Base-by-base conservation (phyloP, 306 rosid genomes). In the Adenanthera pavonina region DNA sequence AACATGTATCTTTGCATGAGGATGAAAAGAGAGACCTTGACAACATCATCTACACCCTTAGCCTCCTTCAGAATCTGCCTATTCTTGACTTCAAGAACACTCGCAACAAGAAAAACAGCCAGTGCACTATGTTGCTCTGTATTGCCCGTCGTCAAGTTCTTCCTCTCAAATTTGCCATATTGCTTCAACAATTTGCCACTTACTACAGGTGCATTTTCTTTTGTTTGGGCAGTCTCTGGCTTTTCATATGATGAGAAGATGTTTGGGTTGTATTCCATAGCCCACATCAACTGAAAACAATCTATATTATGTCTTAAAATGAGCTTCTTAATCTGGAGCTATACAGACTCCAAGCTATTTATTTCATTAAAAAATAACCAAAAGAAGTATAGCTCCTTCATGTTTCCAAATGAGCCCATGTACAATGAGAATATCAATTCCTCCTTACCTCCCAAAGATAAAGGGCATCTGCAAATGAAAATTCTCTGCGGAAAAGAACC, bases 221-320 rank as follows among this genome's bases (percentile, higher is more conserved):
- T 81, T 52, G 75, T 10, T 66, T 89, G 69, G 48, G 74, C 84
- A 67, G 75, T 38, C 8, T 74, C 89, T 3, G 92, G 78, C 33
- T 77, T 87, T 83, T 89, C 93, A 17, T 91, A 92, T 19, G 72
- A 86, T 77, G 86, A n/a, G 87, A 91, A 95, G 84, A 88, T 85
- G 87, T 87, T 91, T 83, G 99, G 99, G 84, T 91, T 89, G 99
- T 95, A 95, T 84, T 95, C 99, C 99, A 95, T 95, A 81, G 84
- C 95, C 99, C 97, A 95, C 89, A 95, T 95, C 87, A 95, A 72
- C 99, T 95, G 94, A 91, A 95, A 95, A 85, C 89, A 95, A 91
- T 88, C 91, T 86, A 89, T 88, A 91, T 91, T 86, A 91, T 87
- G 90, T 85, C 89, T 86, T 84, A 87, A 85, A 88, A 78, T 90